Evolutionary conservation across 371 early-diverging fungal species (phyloP).

Genomic region (Haplosporangium sp.): DNA sequence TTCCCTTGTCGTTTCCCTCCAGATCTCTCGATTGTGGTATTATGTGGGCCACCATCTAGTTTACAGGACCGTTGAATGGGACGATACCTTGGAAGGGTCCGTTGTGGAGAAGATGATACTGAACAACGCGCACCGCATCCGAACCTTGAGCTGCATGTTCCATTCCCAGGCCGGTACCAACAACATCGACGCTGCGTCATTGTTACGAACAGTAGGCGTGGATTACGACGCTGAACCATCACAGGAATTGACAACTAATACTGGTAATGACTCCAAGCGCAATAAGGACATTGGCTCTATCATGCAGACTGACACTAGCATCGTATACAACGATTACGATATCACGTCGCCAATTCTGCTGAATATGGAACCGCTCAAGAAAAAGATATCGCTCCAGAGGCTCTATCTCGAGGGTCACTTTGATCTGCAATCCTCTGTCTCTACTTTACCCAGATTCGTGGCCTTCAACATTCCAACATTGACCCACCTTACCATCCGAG

Average conservation of each 20-base stretch:
- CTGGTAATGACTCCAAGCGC: not conserved
- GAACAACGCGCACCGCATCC: conserved; percentile 19
- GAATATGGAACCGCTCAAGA: too few species aligned
- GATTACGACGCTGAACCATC: not conserved
- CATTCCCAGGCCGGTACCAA: conserved; percentile 27
- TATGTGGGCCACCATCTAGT: conserved; percentile 21
- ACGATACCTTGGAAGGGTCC: conserved; percentile 17
- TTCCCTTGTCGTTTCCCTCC: conserved; percentile 26
- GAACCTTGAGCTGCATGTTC: conserved; percentile 32
- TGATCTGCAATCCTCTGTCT: not conserved
- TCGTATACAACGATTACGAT: too few species aligned
- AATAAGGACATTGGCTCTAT: too few species aligned
- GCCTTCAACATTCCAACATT: conserved; percentile 32
- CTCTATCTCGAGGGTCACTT: conserved; percentile 37
- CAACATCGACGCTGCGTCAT: conserved; percentile 18
- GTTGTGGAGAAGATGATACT: conserved; percentile 10
- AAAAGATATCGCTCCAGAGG: conserved; percentile 3
- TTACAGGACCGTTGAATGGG: conserved; percentile 37
- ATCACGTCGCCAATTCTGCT: too few species aligned
- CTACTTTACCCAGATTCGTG: not conserved
- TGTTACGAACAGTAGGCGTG: conserved; percentile 10
- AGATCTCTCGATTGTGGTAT: conserved; percentile 23
- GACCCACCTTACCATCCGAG: conserved; percentile 33
- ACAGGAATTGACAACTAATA: not conserved
- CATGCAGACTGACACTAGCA: too few species aligned